Evolutionary conservation across 2,329 filamentous ascomycete genomes (phyloP).

Genomic region (Mariannaea sp.): DNA sequence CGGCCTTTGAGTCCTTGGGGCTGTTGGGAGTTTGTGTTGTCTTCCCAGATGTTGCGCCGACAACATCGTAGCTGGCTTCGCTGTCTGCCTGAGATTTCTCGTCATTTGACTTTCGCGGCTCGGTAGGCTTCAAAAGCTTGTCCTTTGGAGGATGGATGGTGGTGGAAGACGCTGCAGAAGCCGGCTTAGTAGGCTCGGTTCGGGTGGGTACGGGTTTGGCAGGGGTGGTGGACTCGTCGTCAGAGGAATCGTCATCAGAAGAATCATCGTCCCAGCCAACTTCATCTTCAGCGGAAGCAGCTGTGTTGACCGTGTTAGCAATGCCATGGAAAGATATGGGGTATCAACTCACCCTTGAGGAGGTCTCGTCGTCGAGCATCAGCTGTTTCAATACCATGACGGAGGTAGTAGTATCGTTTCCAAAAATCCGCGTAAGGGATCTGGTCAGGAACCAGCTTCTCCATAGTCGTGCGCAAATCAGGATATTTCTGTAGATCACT

Average conservation of each 20-base stretch:
- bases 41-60: conserved; percentile 75
- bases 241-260: conserved; percentile 42
- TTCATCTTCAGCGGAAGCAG: conserved; percentile 73
- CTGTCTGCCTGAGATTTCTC: conserved; percentile 90
- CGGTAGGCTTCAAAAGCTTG: conserved; percentile 61
- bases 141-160: conserved; percentile 61
- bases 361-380: conserved; percentile 88
- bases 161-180: conserved; percentile 61
- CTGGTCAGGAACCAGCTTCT: conserved; percentile 89
- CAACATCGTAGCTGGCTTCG: conserved; percentile 94
- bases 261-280: conserved; percentile 67
- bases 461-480: conserved; percentile 87
- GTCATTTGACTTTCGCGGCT: conserved; percentile 78
- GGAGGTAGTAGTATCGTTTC: conserved; percentile 93
- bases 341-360: conserved; percentile 72
- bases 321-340: neutral
- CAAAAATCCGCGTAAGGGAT: conserved; percentile 92
- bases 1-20: conserved; percentile 61
- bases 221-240: conserved; percentile 36
- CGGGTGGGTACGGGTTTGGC: conserved; percentile 35
- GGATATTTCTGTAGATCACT: conserved; percentile 83
- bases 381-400: conserved; percentile 90
- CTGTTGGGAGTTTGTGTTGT: conserved; percentile 77
- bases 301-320: conserved; percentile 45
- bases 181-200: conserved; percentile 41